A percentile compares a stretch with the other conserved stretches of the same genome.
phyloP scores from a whole-genome alignment of 2,329 filamentous ascomycete species.

The Phaeomoniella chlamydospora region DNA sequence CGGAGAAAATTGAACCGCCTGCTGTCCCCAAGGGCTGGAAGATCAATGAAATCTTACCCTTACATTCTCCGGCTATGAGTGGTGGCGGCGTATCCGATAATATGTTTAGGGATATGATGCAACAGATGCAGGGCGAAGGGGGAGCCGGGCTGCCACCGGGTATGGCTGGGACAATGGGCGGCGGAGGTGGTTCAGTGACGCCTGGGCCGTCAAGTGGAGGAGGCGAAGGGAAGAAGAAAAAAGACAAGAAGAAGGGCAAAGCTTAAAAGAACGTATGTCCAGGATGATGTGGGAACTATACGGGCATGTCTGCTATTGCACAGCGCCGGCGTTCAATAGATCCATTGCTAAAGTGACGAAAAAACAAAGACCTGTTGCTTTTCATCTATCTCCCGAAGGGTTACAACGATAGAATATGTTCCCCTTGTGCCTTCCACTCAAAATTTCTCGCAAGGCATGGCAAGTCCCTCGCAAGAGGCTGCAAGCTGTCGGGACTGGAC shows the following conservation, averaged over 20 bases:
- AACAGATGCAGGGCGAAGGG: slow-evolving; percentile 55
- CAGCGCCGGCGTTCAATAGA: no score
- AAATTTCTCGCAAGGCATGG: no score
- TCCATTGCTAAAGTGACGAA: no score
- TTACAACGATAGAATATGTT: no score
- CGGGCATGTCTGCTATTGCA: no score
- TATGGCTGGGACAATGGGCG: slow-evolving; percentile 34
- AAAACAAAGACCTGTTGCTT: no score
- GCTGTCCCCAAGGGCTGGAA: slow-evolving; percentile 79
- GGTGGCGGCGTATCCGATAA: slow-evolving; percentile 92
- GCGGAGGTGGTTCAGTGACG: slow-evolving; percentile 9
- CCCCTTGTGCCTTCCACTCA: no score
- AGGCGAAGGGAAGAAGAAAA: slow-evolving; percentile 25
- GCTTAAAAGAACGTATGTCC: no score
- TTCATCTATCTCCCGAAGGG: no score
- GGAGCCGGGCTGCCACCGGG: slow-evolving; percentile 25
- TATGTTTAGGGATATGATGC: slow-evolving; percentile 93
- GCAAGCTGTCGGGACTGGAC: no score
- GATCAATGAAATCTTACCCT: slow-evolving; percentile 67
- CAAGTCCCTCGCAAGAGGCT: no score
- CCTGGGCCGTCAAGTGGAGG: slow-evolving; percentile 15
- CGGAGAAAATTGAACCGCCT: slow-evolving; percentile 52
- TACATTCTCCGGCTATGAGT: slow-evolving; percentile 77
- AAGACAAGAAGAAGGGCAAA: slow-evolving; percentile 35
- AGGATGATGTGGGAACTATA: no score